Conservation (phyloP, 164 flowering plant genomes). For the Magnolia changhungtana region DNA sequence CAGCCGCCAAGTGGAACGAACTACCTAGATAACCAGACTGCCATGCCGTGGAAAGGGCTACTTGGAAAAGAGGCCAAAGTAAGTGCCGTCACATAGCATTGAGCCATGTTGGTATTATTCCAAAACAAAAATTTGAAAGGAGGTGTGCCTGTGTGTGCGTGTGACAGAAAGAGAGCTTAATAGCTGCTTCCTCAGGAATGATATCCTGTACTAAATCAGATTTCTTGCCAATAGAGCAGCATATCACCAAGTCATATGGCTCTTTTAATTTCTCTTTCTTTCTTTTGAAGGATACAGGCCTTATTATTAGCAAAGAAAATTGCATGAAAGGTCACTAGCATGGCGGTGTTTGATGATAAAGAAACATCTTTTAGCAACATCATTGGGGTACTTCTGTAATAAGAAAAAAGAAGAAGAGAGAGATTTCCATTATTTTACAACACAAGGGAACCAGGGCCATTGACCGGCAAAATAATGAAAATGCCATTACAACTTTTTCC, state of each 20-base stretch:
- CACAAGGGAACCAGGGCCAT: neutral
- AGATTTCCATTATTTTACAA: no score
- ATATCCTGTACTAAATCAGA: no score
- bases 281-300: neutral
- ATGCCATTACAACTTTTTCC: neutral
- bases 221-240: neutral
- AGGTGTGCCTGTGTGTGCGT: neutral
- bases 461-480: neutral
- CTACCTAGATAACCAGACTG: no score
- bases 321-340: neutral
- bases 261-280: neutral
- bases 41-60: no score
- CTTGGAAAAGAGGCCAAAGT: no score
- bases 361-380: neutral
- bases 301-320: neutral
- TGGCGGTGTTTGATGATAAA: neutral
- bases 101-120: neutral
- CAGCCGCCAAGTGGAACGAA: no score
- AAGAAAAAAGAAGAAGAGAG: neutral
- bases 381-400: neutral
- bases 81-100: neutral
- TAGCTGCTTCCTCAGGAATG: neutral
- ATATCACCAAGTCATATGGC: neutral
- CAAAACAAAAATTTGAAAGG: neutral
- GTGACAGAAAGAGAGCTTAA: neutral